phyloP scores from a whole-genome alignment of 2,329 filamentous ascomycete genomes.

The Fusarium nisikadoi region DNA sequence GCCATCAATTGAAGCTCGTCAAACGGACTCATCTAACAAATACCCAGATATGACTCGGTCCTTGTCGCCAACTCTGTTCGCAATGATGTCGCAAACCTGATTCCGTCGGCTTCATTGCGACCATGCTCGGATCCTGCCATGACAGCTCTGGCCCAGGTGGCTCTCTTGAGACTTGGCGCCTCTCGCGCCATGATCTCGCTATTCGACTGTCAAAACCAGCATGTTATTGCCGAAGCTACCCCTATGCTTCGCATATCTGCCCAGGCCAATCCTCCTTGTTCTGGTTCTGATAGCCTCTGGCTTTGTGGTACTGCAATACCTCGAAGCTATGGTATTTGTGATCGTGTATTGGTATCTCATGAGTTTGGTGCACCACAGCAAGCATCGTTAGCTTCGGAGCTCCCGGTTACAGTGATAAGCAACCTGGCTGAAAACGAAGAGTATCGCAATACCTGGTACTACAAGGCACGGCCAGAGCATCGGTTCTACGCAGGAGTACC shows the following conservation, averaged over 20 bases:
- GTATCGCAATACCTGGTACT: conserved; percentile 38
- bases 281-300: conserved; percentile 35
- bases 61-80: conserved; percentile 28
- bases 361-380: not conserved
- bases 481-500: conserved; percentile 56
- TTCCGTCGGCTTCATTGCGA: conserved; percentile 40
- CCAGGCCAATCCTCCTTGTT: conserved; percentile 29
- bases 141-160: conserved; percentile 63
- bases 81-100: conserved; percentile 39
- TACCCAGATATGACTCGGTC: conserved; percentile 28
- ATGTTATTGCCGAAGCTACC: conserved; percentile 63
- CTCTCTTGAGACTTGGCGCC: conserved; percentile 54
- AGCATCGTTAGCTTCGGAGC: not conserved
- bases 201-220: conserved; percentile 60
- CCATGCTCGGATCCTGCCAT: conserved; percentile 53
- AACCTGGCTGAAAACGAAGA: conserved; percentile 48
- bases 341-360: conserved; percentile 35
- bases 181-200: conserved; percentile 60
- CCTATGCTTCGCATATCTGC: conserved; percentile 51
- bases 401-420: conserved; percentile 49
- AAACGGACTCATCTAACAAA: conserved; percentile 4
- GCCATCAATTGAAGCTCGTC: not conserved
- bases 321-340: conserved; percentile 44
- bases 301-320: conserved; percentile 49
- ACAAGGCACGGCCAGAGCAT: conserved; percentile 32